A percentile compares a stretch with the other conserved stretches of the same genome.
phyloP scores from a whole-genome alignment of 2,329 filamentous ascomycete species.

The Aspergillus eucalypticola region DNA sequence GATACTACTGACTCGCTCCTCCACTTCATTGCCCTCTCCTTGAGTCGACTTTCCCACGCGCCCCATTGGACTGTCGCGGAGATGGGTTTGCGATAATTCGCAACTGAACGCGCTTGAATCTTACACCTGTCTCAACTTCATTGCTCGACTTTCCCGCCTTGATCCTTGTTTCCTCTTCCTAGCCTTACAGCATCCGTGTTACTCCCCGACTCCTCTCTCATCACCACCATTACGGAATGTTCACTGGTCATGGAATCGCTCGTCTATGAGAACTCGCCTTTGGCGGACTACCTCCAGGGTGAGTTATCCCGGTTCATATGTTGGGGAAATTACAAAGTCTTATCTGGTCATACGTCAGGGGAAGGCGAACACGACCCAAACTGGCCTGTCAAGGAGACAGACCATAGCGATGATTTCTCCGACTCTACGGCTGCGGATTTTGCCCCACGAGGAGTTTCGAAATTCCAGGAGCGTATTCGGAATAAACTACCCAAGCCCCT shows the following conservation, averaged over 20 bases:
- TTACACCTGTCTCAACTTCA: neutral
- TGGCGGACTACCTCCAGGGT: slow-evolving; percentile 91
- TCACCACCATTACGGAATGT: slow-evolving; percentile 31
- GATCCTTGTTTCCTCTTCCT: neutral
- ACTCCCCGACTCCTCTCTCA: slow-evolving; percentile 3
- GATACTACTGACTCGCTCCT: neutral
- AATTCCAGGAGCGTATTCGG: slow-evolving; percentile 50
- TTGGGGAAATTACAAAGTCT: neutral
- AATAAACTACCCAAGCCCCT: slow-evolving; percentile 53
- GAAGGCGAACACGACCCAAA: slow-evolving; percentile 48
- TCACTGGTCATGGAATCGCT: slow-evolving; percentile 74
- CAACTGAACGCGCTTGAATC: slow-evolving; percentile 4
- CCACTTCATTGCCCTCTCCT: neutral
- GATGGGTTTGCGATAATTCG: slow-evolving; percentile 20
- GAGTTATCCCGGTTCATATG: slow-evolving; percentile 30
- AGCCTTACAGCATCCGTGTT: neutral
- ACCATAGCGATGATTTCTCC: slow-evolving; percentile 31
- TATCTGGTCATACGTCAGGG: slow-evolving; percentile 34
- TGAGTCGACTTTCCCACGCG: slow-evolving; percentile 1
- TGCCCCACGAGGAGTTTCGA: slow-evolving; percentile 53
- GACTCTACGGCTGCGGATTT: slow-evolving; percentile 42
- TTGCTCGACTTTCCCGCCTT: slow-evolving; percentile 11
- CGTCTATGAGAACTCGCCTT: slow-evolving; percentile 80
- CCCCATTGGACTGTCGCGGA: slow-evolving; percentile 13
- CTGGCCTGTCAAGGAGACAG: slow-evolving; percentile 37